These are phyloP conservation scores for Prunus padus DNA, from an alignment of 306 rosid genomes.

Conservation along the genomic window DNA sequence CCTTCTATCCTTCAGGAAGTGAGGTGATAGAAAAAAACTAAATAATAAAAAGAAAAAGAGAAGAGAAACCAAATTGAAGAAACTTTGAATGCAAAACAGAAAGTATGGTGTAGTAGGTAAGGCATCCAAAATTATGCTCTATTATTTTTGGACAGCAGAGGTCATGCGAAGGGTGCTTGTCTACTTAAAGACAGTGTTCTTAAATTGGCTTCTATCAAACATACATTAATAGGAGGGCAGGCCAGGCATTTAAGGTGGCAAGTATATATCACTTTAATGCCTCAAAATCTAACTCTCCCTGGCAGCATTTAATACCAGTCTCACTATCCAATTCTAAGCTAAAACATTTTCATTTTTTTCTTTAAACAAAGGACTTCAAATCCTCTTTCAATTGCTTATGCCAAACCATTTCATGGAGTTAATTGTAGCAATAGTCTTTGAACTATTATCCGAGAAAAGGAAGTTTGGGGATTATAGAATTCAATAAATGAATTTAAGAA, in stretches of 20 bases:
- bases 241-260: conserved; percentile 43
- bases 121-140: not conserved
- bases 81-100: not conserved
- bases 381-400: no score
- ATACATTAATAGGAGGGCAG: conserved; percentile 28
- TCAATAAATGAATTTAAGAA: no score
- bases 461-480: no score
- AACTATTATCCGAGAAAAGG: no score
- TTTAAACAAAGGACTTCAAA: no score
- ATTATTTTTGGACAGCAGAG: not conserved
- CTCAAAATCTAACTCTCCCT: conserved; percentile 30
- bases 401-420: no score
- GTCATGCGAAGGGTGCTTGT: conserved; percentile 23
- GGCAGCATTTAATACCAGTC: conserved; percentile 38
- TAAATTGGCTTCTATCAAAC: conserved; percentile 35
- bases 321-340: not conserved
- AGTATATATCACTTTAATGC: conserved; percentile 46
- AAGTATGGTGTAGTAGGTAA: not conserved
- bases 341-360: not conserved
- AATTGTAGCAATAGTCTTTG: no score
- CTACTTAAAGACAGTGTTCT: conserved; percentile 21
- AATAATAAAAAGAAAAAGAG: no score
- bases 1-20: no score
- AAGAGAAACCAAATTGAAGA: not conserved
- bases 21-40: not conserved